A percentile compares a stretch with the other conserved stretches of the same genome.
Evolutionary conservation across 2,329 filamentous ascomycete genomes (phyloP).

Genomic region (Verticillium zaregamsianum): DNA sequence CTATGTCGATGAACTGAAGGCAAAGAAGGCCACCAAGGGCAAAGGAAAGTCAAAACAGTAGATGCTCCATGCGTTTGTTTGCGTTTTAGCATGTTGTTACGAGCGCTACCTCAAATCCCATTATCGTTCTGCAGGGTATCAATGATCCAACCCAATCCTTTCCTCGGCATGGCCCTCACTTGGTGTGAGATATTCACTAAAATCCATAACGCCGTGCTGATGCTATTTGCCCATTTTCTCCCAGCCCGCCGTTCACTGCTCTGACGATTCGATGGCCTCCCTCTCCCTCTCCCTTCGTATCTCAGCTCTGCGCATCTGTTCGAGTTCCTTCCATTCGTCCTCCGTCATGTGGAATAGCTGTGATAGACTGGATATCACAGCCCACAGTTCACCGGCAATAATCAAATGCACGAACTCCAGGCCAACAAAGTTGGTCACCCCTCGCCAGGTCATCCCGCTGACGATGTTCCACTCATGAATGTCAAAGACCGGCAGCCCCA

Average conservation of each 20-base stretch:
- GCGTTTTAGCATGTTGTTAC: not conserved
- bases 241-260: not conserved
- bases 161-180: not conserved
- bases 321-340: conserved; percentile 36
- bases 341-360: conserved; percentile 36
- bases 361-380: conserved; percentile 30
- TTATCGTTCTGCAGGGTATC: not conserved
- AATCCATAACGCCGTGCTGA: not conserved
- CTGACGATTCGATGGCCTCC: not conserved
- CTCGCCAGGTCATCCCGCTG: conserved; percentile 32
- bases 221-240: not conserved
- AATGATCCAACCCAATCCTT: not conserved
- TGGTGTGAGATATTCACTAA: not conserved
- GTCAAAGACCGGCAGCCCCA: conserved; percentile 30
- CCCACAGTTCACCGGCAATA: conserved; percentile 42
- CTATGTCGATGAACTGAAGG: conserved; percentile 59
- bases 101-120: not conserved
- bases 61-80: not conserved
- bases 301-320: conserved; percentile 17
- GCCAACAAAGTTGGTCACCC: conserved; percentile 39
- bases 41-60: conserved; percentile 8
- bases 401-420: conserved; percentile 41
- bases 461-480: conserved; percentile 34
- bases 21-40: conserved; percentile 24
- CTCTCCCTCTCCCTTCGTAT: not conserved